Conservation (phyloP, 352 stramenopile species). For the Aphanomyces stellatus region DNA sequence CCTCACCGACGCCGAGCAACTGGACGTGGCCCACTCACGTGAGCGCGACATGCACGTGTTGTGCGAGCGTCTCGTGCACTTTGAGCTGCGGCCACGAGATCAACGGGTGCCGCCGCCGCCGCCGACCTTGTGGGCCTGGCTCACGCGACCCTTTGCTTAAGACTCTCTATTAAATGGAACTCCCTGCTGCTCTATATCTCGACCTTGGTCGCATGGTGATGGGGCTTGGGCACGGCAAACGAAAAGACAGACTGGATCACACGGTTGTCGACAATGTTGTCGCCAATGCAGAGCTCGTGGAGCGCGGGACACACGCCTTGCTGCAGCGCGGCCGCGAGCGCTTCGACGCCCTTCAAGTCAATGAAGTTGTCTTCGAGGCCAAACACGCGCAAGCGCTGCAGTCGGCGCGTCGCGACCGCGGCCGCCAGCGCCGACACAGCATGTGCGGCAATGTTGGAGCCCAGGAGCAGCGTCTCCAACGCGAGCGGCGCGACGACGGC, state of each 20-base stretch:
- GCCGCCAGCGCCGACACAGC: slow-evolving; percentile 15
- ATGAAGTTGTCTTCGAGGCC: slow-evolving; percentile 29
- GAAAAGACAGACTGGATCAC: slow-evolving; percentile 4
- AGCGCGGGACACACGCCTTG: slow-evolving; percentile 19
- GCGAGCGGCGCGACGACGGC: neutral
- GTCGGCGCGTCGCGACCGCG: slow-evolving; percentile 2
- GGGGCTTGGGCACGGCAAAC: neutral
- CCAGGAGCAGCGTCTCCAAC: slow-evolving; percentile 24
- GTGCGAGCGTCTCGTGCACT: neutral
- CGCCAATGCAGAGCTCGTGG: slow-evolving; percentile 26
- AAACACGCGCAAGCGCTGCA: slow-evolving; percentile 22
- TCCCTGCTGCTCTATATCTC: neutral
- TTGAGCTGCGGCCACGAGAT: neutral
- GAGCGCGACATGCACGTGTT: neutral
- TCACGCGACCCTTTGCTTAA: neutral
- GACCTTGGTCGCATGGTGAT: too few species aligned
- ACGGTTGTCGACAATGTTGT: slow-evolving; percentile 19
- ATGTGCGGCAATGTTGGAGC: slow-evolving; percentile 24
- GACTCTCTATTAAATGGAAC: neutral
- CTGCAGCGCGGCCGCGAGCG: slow-evolving; percentile 16
- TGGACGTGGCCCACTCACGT: neutral
- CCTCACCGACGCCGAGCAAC: neutral
- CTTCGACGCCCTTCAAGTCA: slow-evolving; percentile 17
- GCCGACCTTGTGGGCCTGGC: neutral
- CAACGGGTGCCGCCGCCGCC: neutral